These are phyloP conservation scores for Croton setiger DNA, from an alignment of 441 rosid genomes.

Conservation along the genomic window DNA sequence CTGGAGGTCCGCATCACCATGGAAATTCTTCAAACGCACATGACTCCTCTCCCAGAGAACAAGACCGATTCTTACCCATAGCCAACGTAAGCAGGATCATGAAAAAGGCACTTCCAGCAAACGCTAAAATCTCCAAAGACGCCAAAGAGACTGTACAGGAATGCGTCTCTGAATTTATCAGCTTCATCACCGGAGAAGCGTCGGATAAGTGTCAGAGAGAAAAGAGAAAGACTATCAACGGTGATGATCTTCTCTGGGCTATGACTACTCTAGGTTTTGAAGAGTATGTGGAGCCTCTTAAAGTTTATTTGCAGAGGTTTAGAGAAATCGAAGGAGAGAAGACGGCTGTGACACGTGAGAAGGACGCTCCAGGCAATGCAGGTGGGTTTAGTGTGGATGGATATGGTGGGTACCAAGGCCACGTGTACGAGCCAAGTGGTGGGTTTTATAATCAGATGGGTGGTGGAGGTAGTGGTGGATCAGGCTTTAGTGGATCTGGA, in stretches of 20 bases:
- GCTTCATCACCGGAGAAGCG: conserved; percentile 59
- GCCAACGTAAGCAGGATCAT: conserved; percentile 64
- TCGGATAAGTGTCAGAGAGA: conserved; percentile 61
- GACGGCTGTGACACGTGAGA: conserved; percentile 29
- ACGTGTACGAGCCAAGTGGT: conserved; percentile 39
- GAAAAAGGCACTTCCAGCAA: conserved; percentile 60
- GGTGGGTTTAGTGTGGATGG: conserved; percentile 19
- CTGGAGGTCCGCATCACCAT: conserved; percentile 33
- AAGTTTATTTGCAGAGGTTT: conserved; percentile 49
- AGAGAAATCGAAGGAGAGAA: conserved; percentile 59
- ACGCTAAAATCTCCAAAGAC: conserved; percentile 61
- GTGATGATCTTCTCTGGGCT: conserved; percentile 58
- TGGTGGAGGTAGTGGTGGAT: conserved; percentile 29
- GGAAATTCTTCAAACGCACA: not conserved
- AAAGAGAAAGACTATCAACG: conserved; percentile 55
- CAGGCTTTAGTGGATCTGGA: conserved; percentile 30
- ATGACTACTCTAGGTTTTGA: conserved; percentile 58
- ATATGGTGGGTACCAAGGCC: conserved; percentile 17
- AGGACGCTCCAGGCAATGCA: conserved; percentile 31
- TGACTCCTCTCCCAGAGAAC: conserved; percentile 25
- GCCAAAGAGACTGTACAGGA: conserved; percentile 63
- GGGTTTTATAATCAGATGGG: conserved; percentile 37
- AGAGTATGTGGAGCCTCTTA: conserved; percentile 47
- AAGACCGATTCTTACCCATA: conserved; percentile 50
- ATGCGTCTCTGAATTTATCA: conserved; percentile 62